These are phyloP conservation scores for Excoecaria agallocha DNA, from an alignment of 345 rosid genomes.

Conservation along the genomic window DNA sequence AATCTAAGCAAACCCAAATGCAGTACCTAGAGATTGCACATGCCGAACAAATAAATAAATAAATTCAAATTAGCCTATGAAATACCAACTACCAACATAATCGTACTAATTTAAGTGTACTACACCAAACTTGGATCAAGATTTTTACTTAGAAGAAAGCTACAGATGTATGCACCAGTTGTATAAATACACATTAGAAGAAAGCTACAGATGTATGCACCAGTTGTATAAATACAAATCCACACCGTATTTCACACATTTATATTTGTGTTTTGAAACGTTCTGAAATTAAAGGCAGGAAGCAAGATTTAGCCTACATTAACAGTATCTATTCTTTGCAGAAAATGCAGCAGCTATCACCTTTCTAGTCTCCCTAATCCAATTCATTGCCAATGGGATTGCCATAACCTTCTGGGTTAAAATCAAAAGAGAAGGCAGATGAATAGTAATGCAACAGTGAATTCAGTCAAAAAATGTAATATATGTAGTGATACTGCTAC, in stretches of 20 bases:
- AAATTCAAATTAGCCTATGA: neutral
- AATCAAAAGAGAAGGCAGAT: neutral
- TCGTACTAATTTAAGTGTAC: neutral
- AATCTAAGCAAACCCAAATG: conserved; percentile 6
- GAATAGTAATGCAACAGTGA: too few species aligned
- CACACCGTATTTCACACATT: neutral
- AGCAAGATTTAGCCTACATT: too few species aligned
- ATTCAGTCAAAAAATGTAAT: too few species aligned
- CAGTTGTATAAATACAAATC: too few species aligned
- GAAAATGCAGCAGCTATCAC: neutral
- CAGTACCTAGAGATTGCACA: neutral
- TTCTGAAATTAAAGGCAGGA: too few species aligned
- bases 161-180: neutral
- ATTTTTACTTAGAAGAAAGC: too few species aligned
- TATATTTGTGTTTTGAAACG: neutral
- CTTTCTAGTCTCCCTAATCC: neutral
- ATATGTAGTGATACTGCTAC: too few species aligned
- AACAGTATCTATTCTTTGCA: too few species aligned
- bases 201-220: too few species aligned
- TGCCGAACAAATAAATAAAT: neutral
- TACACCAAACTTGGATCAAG: neutral
- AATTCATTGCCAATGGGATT: neutral
- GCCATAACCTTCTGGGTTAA: neutral
- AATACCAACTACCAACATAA: neutral
- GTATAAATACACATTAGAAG: neutral